Conservation (phyloP, 2,329 filamentous ascomycete genomes). For the Neoascochyta sp. region DNA sequence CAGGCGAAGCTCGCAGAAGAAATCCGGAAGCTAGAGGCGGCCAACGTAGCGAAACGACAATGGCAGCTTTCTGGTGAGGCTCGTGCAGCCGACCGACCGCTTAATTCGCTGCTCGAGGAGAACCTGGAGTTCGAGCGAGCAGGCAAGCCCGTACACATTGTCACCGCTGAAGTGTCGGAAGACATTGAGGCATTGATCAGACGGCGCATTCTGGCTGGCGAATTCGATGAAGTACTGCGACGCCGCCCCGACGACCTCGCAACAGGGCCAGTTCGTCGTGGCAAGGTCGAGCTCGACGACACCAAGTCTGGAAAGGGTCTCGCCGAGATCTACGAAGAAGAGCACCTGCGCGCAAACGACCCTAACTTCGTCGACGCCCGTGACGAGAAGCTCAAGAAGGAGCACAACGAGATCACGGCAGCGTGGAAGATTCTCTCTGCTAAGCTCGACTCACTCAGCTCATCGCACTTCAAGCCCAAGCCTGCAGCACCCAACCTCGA, state of each 20-base stretch:
- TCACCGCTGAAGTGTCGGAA: constrained; percentile 86
- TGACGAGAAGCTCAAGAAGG: constrained; percentile 75
- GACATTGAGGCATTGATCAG: constrained; percentile 93
- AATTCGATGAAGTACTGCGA: constrained; percentile 88
- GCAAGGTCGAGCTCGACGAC: constrained; percentile 78
- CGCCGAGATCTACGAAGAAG: constrained; percentile 90
- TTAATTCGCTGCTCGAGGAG: constrained; percentile 90
- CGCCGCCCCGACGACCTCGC: constrained; percentile 72
- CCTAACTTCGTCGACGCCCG: constrained; percentile 76
- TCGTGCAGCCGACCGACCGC: constrained; percentile 71
- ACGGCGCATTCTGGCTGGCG: constrained; percentile 78
- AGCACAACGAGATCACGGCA: constrained; percentile 76
- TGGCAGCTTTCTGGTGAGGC: constrained; percentile 92
- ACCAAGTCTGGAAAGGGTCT: constrained; percentile 82
- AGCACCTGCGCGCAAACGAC: constrained; percentile 75
- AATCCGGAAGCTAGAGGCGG: constrained; percentile 85
- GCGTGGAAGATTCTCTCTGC: constrained; percentile 79
- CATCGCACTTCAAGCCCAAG: constrained; percentile 94
- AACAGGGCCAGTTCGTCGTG: constrained; percentile 61
- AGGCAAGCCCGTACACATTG: constrained; percentile 90
- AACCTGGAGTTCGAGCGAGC: constrained; percentile 94
- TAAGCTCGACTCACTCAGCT: constrained; percentile 83
- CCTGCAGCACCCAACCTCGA: constrained; percentile 75
- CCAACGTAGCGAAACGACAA: constrained; percentile 81
- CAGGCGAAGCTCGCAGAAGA: constrained; percentile 84